Base-by-base conservation (phyloP, 805 yeast species). In the Myxozyma geophila region DNA sequence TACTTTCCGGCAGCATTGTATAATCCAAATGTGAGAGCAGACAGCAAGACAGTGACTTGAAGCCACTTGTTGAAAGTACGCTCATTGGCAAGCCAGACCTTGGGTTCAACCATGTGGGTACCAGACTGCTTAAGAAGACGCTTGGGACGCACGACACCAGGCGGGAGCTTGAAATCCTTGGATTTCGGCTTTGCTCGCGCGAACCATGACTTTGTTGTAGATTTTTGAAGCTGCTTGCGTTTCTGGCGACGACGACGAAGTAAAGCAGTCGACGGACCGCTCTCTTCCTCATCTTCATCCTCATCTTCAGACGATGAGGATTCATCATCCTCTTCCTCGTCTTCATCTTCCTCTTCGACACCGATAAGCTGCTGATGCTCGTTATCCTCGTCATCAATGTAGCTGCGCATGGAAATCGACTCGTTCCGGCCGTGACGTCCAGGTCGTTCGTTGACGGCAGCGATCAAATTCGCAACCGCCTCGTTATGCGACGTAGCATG, bases 41-140 rank as follows among this genome's bases (percentile, higher is more conserved):
- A 86, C 70, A 95, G 81, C 74, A 95, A 79, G 0, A 96, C 85
- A 13, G 96, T 89, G 23, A 93, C 93, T 67, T 88, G 92, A 69
- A 95, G 81, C 99, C 99, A 95, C 76, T 96, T 85, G 80, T 90
- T 88, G 79, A 92, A 93, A 2, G 99, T 95, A 76, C 99, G 88
- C 79, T 95, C 99, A 74, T 95, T 95, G 36, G 99, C 99, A 68
- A 95, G 82, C 98, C 98, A 95, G 13, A 95, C 99, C 74, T 95
- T 95, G 37, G 98, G 96, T 79, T 95, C 99, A 63, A 95, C 92
- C 77, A 89, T 92, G 60, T 92, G 85, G 1, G 97, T 95, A 7
- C 97, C 97, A 35, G 92, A 87, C 75, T 92, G 92, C 73, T 92
- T 89, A 71, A 93, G 82, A 77, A 89, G 84, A 39, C 82, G 79